These are phyloP conservation scores for Knoxia roxburghii DNA, from an alignment of 257 asterid species.

Conservation along the genomic window DNA sequence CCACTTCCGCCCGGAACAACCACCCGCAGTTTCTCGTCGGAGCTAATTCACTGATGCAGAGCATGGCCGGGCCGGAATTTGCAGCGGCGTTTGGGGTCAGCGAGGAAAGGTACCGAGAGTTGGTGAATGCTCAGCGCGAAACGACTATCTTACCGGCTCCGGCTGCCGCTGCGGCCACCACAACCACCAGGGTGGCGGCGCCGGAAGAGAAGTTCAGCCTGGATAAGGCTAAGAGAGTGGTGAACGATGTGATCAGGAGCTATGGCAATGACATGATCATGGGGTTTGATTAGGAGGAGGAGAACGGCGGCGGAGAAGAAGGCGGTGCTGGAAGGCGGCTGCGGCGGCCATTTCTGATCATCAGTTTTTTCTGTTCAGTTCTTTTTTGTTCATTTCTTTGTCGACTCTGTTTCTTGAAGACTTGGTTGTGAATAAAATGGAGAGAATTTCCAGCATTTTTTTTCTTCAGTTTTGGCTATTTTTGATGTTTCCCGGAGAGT, in stretches of 20 bases:
- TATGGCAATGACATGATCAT: slow-evolving; percentile 34
- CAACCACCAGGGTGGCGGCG: slow-evolving; percentile 43
- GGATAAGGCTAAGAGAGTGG: slow-evolving; percentile 8
- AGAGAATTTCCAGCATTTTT: not conserved
- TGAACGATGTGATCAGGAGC: slow-evolving; percentile 26
- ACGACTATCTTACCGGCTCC: slow-evolving; percentile 48
- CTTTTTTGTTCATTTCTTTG: no score
- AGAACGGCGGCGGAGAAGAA: not conserved
- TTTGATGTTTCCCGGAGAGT: not conserved
- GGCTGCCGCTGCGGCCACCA: no score
- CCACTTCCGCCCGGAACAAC: slow-evolving; percentile 58
- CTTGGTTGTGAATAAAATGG: slow-evolving; percentile 8
- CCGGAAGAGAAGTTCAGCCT: slow-evolving; percentile 13
- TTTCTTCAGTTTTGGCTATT: not conserved
- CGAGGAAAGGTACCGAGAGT: slow-evolving; percentile 38
- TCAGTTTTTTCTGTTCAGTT: slow-evolving; percentile 5
- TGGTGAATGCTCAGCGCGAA: slow-evolving; percentile 46
- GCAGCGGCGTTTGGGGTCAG: slow-evolving; percentile 69
- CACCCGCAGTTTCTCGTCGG: slow-evolving; percentile 82
- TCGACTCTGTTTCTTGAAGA: not conserved
- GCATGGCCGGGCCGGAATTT: slow-evolving; percentile 54
- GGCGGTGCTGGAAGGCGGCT: not conserved
- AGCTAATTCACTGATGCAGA: slow-evolving; percentile 44
- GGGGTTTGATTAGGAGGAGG: slow-evolving; percentile 26
- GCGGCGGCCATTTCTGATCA: slow-evolving; percentile 1